Percentiles rank a stretch among this genome's conserved stretches.
Evolutionary conservation across 2,329 filamentous ascomycete genomes (phyloP).

Genomic region (Fusarium torulosum): DNA sequence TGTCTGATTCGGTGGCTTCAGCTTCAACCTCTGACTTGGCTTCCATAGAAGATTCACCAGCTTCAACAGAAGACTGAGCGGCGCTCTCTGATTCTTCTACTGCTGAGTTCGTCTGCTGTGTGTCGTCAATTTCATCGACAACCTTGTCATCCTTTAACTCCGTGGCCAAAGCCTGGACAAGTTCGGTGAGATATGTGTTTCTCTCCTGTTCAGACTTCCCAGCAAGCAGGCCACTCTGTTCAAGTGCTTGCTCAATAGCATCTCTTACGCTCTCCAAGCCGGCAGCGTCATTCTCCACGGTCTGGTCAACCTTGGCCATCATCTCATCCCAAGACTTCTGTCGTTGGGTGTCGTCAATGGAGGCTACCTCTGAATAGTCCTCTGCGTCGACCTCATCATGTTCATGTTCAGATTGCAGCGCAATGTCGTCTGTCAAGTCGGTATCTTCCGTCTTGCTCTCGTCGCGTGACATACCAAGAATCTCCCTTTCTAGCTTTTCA

Average conservation of each 20-base stretch:
- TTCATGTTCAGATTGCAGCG: conserved; percentile 25
- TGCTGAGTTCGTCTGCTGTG: conserved; percentile 12
- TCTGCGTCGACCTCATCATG: conserved; percentile 32
- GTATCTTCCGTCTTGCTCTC: conserved; percentile 46
- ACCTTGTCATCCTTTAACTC: conserved; percentile 47
- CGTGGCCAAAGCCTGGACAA: conserved; percentile 62
- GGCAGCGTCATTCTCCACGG: conserved; percentile 68
- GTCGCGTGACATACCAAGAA: conserved; percentile 64
- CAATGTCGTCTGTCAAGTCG: conserved; percentile 9
- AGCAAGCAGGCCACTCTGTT: conserved; percentile 65
- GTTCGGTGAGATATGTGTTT: conserved; percentile 62
- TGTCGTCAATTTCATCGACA: conserved; percentile 31
- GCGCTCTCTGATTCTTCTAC: conserved; percentile 2
- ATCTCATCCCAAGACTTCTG: conserved; percentile 66
- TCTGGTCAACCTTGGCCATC: conserved; percentile 66
- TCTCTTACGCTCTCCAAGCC: conserved; percentile 66
- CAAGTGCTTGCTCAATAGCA: conserved; percentile 66
- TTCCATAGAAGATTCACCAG: not conserved
- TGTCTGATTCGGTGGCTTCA: not conserved
- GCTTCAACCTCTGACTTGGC: not conserved
- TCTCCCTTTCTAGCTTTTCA: conserved; percentile 74
- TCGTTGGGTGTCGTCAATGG: conserved; percentile 44
- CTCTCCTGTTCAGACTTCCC: conserved; percentile 61
- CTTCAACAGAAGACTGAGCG: not conserved
- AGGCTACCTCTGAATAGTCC: conserved; percentile 21